Conservation (phyloP, 2,329 filamentous ascomycete genomes). For the Exutisphaerella laricina region DNA sequence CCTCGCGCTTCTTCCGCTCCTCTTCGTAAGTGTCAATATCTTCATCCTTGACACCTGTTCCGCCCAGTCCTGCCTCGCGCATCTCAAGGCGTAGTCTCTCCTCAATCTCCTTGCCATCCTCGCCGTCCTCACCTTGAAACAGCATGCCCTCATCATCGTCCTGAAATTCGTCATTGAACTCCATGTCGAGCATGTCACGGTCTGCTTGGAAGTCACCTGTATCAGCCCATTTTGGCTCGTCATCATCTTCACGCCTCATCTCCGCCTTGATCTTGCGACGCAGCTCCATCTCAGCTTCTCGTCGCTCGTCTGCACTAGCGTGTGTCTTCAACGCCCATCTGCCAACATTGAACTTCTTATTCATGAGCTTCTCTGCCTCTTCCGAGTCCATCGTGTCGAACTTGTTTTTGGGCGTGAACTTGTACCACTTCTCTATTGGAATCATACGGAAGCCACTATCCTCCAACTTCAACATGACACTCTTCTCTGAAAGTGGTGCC, state of each 20-base stretch:
- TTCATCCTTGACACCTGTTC: slow-evolving; percentile 46
- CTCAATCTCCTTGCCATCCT: slow-evolving; percentile 58
- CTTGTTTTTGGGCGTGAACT: slow-evolving; percentile 63
- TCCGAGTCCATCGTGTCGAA: slow-evolving; percentile 69
- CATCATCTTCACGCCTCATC: slow-evolving; percentile 35
- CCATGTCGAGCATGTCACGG: slow-evolving; percentile 61
- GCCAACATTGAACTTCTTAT: slow-evolving; percentile 67
- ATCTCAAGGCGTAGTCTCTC: slow-evolving; percentile 68
- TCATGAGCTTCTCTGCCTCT: slow-evolving; percentile 78
- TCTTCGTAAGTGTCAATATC: slow-evolving; percentile 61
- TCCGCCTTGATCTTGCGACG: slow-evolving; percentile 19
- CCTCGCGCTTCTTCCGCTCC: slow-evolving; percentile 58
- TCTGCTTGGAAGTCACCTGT: slow-evolving; percentile 48
- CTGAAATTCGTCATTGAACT: slow-evolving; percentile 66
- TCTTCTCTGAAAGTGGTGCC: slow-evolving; percentile 72
- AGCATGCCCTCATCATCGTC: slow-evolving; percentile 78
- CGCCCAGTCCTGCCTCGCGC: slow-evolving; percentile 78
- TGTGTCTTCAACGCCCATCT: slow-evolving; percentile 71
- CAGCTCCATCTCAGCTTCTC: slow-evolving; percentile 33
- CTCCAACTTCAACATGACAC: slow-evolving; percentile 72
- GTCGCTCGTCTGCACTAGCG: slow-evolving; percentile 51
- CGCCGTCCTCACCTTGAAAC: slow-evolving; percentile 77
- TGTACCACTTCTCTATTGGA: slow-evolving; percentile 94
- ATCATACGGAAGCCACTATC: slow-evolving; percentile 71
- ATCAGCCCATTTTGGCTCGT: slow-evolving; percentile 35